phyloP scores from a whole-genome alignment of 2,329 filamentous ascomycete species.

The Fusarium chuoi region DNA sequence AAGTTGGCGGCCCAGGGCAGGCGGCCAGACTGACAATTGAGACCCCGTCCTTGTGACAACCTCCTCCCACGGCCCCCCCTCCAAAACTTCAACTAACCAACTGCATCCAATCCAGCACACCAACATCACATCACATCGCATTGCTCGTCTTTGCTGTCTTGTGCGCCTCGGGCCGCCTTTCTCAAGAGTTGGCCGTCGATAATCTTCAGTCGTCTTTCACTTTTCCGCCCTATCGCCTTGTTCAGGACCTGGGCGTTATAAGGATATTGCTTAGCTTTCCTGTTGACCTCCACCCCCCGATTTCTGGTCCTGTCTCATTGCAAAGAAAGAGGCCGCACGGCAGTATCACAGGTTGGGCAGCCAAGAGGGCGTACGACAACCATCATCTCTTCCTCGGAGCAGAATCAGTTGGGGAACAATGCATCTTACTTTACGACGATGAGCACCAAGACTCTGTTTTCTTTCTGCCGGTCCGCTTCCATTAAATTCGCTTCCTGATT shows the following conservation, averaged over 20 bases:
- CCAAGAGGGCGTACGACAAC: slow-evolving; percentile 31
- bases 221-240: slow-evolving; percentile 21
- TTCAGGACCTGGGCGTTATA: slow-evolving; percentile 28
- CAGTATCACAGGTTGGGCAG: slow-evolving; percentile 18
- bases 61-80: slow-evolving; percentile 37
- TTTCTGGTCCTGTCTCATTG: slow-evolving; percentile 30
- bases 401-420: slow-evolving; percentile 46
- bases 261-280: slow-evolving; percentile 15
- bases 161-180: slow-evolving; percentile 32
- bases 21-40: slow-evolving; percentile 2
- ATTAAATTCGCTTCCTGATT: slow-evolving; percentile 67
- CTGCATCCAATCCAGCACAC: slow-evolving; percentile 29
- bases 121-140: slow-evolving; percentile 37
- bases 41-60: slow-evolving; percentile 41
- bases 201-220: slow-evolving; percentile 6
- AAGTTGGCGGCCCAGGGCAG: slow-evolving; percentile 20
- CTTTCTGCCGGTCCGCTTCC: slow-evolving; percentile 61
- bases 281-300: slow-evolving; percentile 20
- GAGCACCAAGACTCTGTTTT: slow-evolving; percentile 63
- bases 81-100: slow-evolving; percentile 36
- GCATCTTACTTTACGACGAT: slow-evolving; percentile 61
- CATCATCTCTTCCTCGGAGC: slow-evolving; percentile 26
- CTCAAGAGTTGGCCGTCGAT: slow-evolving; percentile 13
- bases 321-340: slow-evolving; percentile 19
- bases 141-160: slow-evolving; percentile 30